Base-by-base conservation (phyloP, 108 stramenopile genomes). In the Hondaea fermentalgiana region DNA sequence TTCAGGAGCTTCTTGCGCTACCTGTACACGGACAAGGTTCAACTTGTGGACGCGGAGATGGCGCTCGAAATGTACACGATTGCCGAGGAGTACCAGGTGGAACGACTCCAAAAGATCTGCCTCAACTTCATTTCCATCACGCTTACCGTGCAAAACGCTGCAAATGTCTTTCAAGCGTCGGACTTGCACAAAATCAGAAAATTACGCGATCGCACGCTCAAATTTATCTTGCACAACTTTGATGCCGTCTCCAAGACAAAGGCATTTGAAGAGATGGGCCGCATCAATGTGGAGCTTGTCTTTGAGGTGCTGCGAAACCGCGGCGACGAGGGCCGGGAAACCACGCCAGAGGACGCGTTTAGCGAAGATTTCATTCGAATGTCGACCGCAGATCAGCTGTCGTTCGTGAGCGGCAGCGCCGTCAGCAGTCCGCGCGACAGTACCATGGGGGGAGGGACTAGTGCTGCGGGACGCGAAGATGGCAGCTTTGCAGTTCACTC, bases 11-110 rank as follows among this genome's bases (percentile, higher is more conserved):
- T 98, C 51, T 88, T 99, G 60, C 96, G 98, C 87, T 99, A 98
- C 88, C 94, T 99, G 8, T 99, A 99, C 90, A 98, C 98, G 5
- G 98, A 99, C 91, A 93, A 95, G 58, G 93, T 97, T 42, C 89
- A 92, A 5, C 94, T 98, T 55, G 91, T 91, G 35, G 87, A 96
- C 4, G 97, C 97, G n/a, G 25, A n/a, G 49, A 92, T 91, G 59
- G 98, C 98, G 43, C 97, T 99, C 97, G 98, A 99, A 87, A 90
- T 98, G 5, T 98, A 98, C 91, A 96, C 96, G 87, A 97, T 97
- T 5, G 98, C 98, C 4, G 97, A 98, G 87, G 90, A 95, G 42
- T 99, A 97, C 94, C 96, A 95, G 25, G 97, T 99, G 57, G 96
- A 97, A 12, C 92, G 98, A 25, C 90, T 99, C 60, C 96, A 98